Conservation (phyloP, 208 protist species). For the Trypanosoma mega region DNA sequence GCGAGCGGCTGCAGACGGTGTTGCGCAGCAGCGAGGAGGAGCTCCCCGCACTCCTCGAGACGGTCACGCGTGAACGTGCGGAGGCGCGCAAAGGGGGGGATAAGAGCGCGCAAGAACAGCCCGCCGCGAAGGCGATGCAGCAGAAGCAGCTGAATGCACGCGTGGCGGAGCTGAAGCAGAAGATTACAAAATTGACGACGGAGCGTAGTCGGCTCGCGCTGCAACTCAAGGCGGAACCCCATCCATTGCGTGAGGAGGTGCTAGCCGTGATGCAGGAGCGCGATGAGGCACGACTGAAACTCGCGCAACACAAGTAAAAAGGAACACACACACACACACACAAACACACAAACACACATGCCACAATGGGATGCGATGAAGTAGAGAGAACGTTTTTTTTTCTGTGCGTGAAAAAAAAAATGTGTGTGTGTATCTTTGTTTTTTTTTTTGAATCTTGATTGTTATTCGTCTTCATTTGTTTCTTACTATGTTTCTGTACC, state of each 20-base stretch:
- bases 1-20: constrained; percentile 62
- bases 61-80: constrained; percentile 51
- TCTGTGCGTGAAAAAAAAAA: constrained; percentile 1
- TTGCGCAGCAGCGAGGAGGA: constrained; percentile 66
- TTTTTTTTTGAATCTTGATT: constrained; percentile 5
- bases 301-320: constrained; percentile 1
- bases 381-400: neutral
- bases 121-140: constrained; percentile 9
- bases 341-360: constrained; percentile 12
- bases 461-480: neutral
- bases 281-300: constrained; percentile 43
- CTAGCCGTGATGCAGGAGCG: constrained; percentile 48
- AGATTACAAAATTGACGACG: constrained; percentile 73
- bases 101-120: neutral
- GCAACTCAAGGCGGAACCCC: constrained; percentile 76
- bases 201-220: constrained; percentile 69
- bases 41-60: constrained; percentile 40
- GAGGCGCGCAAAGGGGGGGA: constrained; percentile 23
- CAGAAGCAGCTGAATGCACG: constrained; percentile 47
- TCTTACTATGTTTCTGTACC: constrained; percentile 5
- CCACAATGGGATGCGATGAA: constrained; percentile 6
- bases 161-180: constrained; percentile 76
- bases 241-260: constrained; percentile 52
- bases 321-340: neutral
- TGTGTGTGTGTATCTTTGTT: constrained; percentile 8